Percentiles rank a stretch among this genome's conserved stretches.
phyloP scores from a whole-genome alignment of 371 early-diverging fungal genomes.

The Zychaea mexicana region DNA sequence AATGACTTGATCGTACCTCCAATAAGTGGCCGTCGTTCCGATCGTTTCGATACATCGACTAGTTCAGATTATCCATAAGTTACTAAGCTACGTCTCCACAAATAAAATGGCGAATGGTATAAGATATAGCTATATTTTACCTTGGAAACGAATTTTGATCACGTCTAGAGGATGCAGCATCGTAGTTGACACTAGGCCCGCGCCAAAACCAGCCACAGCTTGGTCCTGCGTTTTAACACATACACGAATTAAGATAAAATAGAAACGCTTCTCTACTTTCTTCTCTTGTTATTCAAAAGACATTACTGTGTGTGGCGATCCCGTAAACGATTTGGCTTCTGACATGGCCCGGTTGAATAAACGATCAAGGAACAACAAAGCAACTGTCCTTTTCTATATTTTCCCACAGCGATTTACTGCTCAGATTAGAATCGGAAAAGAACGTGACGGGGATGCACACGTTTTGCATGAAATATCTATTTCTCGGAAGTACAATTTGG shows the following conservation, averaged over 20 bases:
- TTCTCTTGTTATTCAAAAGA: not conserved
- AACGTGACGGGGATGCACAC: no score
- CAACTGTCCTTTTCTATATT: no score
- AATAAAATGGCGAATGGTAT: no score
- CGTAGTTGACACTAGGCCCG: conserved; percentile 83
- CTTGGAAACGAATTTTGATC: conserved; percentile 91
- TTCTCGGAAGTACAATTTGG: no score
- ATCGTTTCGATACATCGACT: conserved; percentile 56
- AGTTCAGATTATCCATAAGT: no score
- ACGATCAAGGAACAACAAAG: not conserved
- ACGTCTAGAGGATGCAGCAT: conserved; percentile 91
- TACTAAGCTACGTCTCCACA: no score
- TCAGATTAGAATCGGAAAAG: no score
- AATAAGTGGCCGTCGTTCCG: conserved; percentile 44
- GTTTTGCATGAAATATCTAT: no score
- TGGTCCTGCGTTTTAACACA: conserved; percentile 64
- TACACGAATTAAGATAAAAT: not conserved
- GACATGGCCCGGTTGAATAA: conserved; percentile 5
- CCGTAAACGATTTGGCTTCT: conserved; percentile 22
- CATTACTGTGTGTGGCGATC: conserved; percentile 27
- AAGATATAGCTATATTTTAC: conserved; percentile 33
- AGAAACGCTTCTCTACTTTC: no score
- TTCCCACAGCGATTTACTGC: no score
- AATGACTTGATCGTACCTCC: conserved; percentile 76
- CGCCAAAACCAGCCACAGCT: conserved; percentile 87